Base-by-base conservation (phyloP, 805 yeast genomes). In the Candida sakaeoensis region DNA sequence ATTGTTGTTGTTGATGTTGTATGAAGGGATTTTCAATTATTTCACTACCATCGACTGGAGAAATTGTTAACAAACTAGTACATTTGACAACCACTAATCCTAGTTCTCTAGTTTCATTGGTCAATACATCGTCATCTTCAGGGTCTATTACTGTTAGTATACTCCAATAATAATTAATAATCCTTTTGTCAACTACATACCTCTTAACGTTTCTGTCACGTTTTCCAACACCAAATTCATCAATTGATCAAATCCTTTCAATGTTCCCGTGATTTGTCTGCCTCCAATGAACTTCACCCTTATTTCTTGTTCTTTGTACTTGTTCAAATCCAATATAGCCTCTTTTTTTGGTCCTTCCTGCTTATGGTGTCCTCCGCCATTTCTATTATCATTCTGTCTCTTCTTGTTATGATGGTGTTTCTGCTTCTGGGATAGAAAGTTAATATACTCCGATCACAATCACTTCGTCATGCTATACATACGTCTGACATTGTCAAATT, bases 11-110 rank as follows among this genome's bases (percentile, higher is more conserved):
- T 33, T 51, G 51, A 25, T 47, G 53, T 26, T 40, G 50, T 16
- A 50, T 61, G 55, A 82, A 84, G 8, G 93, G 93, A 53, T 85
- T 85, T 33, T 75, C 81, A 53, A 85, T 83, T 42, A 69, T 64
- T 52, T 79, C 85, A 49, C 77, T 71, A 8, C 95, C 93, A 36
- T 82, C 81, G 27, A 75, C 72, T 16, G 95, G 91, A 3, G 90
- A 80, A 54, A 81, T 74, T 3, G 87, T 77, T 50, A 85, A 74
- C 42, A 91, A 61, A 40, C 81, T 70, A 3, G 95, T 89, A 10
- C 97, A 95, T 62, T 96, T 80, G 6, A 85, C 86, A 32, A 91
- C 91, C 16, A 88, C 89, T 25, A 76, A 68, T 0, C 95, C 95
- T 36, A 89, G 68, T 3, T 68, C 63, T 55, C 97, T 77, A 1